Evolutionary conservation across 2,329 filamentous ascomycete species (phyloP), one percentile per base, ranked within the genome.

Genomic region (Ambrosiella xylebori): DNA sequence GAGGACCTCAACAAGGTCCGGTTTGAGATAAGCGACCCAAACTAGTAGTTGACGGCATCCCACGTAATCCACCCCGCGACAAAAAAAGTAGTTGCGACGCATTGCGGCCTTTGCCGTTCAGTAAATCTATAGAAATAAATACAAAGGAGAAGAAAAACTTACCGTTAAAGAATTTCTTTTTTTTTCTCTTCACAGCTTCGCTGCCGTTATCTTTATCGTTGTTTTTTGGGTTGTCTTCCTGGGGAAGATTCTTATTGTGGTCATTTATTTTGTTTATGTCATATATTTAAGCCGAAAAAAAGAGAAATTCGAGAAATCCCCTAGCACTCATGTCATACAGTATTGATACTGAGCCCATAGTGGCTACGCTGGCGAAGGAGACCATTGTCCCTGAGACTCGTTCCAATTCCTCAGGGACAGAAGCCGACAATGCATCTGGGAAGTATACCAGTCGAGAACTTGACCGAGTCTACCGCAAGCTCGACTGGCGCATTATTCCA

Each of bases 401-500:
- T 3, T 13, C 39, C 5, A 38, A 41, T 19, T 40, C 15, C 9
- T 12, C 52, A 1, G 13, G 12, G 7, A 40, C 11, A 7, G 51
- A 54, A 49, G 40, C 7, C 37, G 27, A 39, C 8, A 15, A 12
- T n/a, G 55, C 45, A 37, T 19, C 58, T 58, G 61, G 54, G 54
- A 59, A 76, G 61, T 80, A 77, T 60, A 72, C 75, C 59, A 65
- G 73, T 38, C 74, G 75, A 64, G 73, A 73, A 45, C 71, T 80
- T 49, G 78, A 81, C 65, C 68, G 70, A 45, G 75, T 81, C 47
- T 81, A 81, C 68, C 69, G 67, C 63, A 80, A 79, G 65, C 72
- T 81, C 53, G 79, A 82, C 66, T 66, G 69, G 35, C 76, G 79
- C 64, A 81, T 82, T 65, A 81, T 82, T 62, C 79, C 79, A 63